These are phyloP conservation scores for Ophioceras dolichostomum DNA, from an alignment of 2,329 filamentous ascomycete species.

Conservation along the genomic window DNA sequence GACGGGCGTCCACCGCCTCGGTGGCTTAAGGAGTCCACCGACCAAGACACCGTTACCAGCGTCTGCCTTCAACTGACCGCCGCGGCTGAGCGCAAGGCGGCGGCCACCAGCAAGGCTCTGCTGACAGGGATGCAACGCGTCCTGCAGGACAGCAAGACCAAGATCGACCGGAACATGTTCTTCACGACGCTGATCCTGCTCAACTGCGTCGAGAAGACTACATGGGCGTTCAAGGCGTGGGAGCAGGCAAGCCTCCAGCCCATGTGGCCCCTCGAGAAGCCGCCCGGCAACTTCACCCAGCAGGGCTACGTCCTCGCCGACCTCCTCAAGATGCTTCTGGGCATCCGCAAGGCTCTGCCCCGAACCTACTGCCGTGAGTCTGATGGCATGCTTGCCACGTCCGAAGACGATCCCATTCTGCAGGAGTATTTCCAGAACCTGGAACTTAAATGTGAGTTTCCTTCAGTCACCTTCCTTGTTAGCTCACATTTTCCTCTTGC, in stretches of 20 bases:
- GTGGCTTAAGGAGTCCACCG: constrained; percentile 38
- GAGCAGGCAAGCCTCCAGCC: constrained; percentile 47
- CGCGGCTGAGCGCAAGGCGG: constrained; percentile 51
- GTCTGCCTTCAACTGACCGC: constrained; percentile 54
- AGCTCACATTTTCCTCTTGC: neutral
- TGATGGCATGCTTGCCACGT: constrained; percentile 34
- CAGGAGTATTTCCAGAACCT: constrained; percentile 42
- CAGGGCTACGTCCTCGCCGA: constrained; percentile 48
- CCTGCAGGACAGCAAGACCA: constrained; percentile 47
- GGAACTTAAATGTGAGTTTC: constrained; percentile 42
- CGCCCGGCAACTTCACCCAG: constrained; percentile 42
- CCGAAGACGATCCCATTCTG: constrained; percentile 30
- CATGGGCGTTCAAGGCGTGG: constrained; percentile 58
- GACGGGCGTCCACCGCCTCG: no score
- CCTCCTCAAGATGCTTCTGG: constrained; percentile 47
- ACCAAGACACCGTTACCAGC: constrained; percentile 46
- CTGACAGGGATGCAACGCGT: constrained; percentile 49
- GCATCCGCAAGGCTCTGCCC: constrained; percentile 47
- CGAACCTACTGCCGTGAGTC: constrained; percentile 30
- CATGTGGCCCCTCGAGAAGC: constrained; percentile 48
- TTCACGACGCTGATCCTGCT: constrained; percentile 50
- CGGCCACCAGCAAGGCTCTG: constrained; percentile 42
- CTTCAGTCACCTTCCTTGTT: neutral
- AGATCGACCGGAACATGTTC: constrained; percentile 48
- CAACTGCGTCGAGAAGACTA: constrained; percentile 55